Conservation (phyloP, 805 yeast genomes). For the Wickerhamomyces xylosicus region DNA sequence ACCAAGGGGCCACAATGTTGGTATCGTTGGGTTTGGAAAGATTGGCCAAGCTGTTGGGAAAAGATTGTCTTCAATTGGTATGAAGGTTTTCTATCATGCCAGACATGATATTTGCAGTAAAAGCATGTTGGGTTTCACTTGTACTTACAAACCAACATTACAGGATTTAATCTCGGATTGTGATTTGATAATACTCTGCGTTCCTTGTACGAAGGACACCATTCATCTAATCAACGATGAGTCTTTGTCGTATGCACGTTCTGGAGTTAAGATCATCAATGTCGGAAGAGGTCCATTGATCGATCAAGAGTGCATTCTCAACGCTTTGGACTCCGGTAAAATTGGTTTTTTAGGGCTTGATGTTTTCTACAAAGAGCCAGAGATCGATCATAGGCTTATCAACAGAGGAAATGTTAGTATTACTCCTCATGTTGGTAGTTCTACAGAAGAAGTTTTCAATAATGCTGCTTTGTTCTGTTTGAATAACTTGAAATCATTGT, state of each 20-base stretch:
- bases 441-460: constrained; percentile 36
- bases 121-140: constrained; percentile 22
- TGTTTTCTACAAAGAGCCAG: constrained; percentile 52
- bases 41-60: constrained; percentile 46
- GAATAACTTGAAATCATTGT: no score
- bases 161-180: constrained; percentile 39
- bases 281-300: constrained; percentile 52
- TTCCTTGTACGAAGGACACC: constrained; percentile 49
- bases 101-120: constrained; percentile 29
- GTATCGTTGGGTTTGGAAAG: constrained; percentile 51
- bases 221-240: constrained; percentile 33
- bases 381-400: constrained; percentile 18
- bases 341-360: constrained; percentile 50
- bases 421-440: constrained; percentile 58
- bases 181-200: constrained; percentile 52
- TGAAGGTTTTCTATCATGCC: constrained; percentile 48
- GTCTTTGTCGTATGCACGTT: constrained; percentile 26
- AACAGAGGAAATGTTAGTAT: constrained; percentile 33
- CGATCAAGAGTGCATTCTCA: constrained; percentile 37
- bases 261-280: constrained; percentile 40
- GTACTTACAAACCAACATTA: constrained; percentile 22
- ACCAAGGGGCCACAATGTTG: constrained; percentile 42
- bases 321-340: constrained; percentile 26
- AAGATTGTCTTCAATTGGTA: constrained; percentile 41
- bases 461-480: constrained; percentile 33